Percentiles rank a stretch among this genome's conserved stretches.
phyloP scores from a whole-genome alignment of 352 stramenopile species.

The Globisporangium polare region DNA sequence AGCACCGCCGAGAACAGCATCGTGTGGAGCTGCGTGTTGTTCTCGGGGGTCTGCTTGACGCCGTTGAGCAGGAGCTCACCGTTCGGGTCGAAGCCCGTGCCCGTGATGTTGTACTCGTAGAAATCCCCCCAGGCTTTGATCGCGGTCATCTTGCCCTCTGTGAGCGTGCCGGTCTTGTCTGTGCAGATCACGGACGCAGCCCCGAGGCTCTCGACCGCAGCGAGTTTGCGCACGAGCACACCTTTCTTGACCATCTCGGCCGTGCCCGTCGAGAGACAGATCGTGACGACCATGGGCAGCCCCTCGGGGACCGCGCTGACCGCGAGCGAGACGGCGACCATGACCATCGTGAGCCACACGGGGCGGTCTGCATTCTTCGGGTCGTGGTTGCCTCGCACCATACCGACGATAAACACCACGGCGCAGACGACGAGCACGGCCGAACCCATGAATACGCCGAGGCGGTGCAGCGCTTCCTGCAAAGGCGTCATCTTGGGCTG shows the following conservation, averaged over 20 bases:
- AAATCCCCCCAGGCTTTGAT: conserved; percentile 41
- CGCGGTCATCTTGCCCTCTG: conserved; percentile 56
- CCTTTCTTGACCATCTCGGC: conserved; percentile 38
- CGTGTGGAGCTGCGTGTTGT: conserved; percentile 27
- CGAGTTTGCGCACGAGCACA: conserved; percentile 55
- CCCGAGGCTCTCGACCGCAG: conserved; percentile 56
- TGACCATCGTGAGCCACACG: conserved; percentile 87
- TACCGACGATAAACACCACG: conserved; percentile 85
- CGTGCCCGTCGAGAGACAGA: conserved; percentile 33
- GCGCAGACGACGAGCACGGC: conserved; percentile 76
- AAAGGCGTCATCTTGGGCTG: conserved; percentile 73
- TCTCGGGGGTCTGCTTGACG: conserved; percentile 18
- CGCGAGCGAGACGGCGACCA: conserved; percentile 78
- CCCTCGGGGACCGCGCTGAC: conserved; percentile 45
- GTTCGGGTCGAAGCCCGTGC: conserved; percentile 28
- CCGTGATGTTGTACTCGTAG: conserved; percentile 31
- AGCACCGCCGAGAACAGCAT: conserved; percentile 32
- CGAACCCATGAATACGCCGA: conserved; percentile 87
- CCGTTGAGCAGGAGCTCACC: conserved; percentile 21
- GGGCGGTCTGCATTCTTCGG: conserved; percentile 65
- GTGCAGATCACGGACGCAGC: conserved; percentile 82
- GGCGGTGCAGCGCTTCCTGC: conserved; percentile 89
- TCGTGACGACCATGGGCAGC: conserved; percentile 35
- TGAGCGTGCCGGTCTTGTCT: conserved; percentile 92
- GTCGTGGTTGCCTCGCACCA: conserved; percentile 45